Evolutionary conservation across 2,329 filamentous ascomycete genomes (phyloP).

Genomic region (Cryphonectria nitschkei): DNA sequence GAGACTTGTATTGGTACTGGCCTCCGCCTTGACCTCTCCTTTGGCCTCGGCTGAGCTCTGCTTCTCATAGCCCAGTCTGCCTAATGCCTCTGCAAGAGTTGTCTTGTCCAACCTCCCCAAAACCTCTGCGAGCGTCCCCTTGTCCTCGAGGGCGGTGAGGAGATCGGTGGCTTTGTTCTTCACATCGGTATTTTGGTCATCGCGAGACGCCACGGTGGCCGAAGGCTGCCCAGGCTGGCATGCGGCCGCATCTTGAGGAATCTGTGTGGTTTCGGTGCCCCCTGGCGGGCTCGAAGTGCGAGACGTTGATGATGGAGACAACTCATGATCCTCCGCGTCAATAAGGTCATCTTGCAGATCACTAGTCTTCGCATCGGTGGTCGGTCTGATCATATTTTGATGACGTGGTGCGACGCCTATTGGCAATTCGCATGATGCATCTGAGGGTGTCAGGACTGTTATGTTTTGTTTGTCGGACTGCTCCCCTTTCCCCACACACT

Average conservation of each 20-base stretch:
- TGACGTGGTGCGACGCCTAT: background rate
- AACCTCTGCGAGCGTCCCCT: slow-evolving; percentile 39
- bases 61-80: slow-evolving; percentile 33
- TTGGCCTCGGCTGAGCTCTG: slow-evolving; percentile 28
- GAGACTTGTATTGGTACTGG: slow-evolving; percentile 14
- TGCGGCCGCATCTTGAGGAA: background rate
- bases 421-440: background rate
- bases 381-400: background rate
- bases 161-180: slow-evolving; percentile 20
- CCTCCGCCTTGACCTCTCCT: slow-evolving; percentile 32
- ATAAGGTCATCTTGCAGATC: background rate
- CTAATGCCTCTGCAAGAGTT: slow-evolving; percentile 40
- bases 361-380: background rate
- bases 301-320: background rate
- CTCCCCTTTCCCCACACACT: slow-evolving; percentile 2
- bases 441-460: background rate
- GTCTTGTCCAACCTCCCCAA: slow-evolving; percentile 37
- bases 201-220: background rate
- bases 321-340: background rate
- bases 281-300: background rate
- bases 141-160: slow-evolving; percentile 34
- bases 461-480: background rate
- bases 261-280: background rate
- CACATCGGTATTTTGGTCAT: background rate
- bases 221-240: background rate